Base-by-base conservation (phyloP, 176 grass and related monocot genomes). In the Phyllostachys edulis region DNA sequence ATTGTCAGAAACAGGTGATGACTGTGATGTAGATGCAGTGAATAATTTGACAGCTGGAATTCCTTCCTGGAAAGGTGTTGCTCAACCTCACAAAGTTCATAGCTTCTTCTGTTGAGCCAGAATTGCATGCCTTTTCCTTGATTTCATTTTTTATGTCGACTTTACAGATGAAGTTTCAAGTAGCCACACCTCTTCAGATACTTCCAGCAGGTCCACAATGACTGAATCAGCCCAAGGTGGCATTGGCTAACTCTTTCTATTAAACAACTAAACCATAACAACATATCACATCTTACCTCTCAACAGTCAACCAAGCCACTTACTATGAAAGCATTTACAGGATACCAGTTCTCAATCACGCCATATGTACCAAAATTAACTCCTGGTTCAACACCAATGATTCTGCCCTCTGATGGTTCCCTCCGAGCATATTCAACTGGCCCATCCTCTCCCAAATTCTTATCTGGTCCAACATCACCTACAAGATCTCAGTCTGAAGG, bases 401-500 rank as follows among this genome's bases (percentile, higher is more conserved):
- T 90, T 84, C 89, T 79, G 34, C 90, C 86, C 37, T 90, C 90
- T 77, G 15, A 84, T 81, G 94, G 83, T 83, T 88, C 87, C 40
- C 81, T 77, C 14, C 57, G 34, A 87, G 84, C 84, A 49, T 91
- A 88, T 88, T 91, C 92, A 81, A 91, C 84, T 81, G 76, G 76
- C 7, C 80, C 86, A 68, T 68, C 96, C 69, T 90, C 92, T 54
- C 89, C 92, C n/a, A 96, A 83, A 83, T 84, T 91, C 40, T 82
- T 89, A 23, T 93, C 93, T 87, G 93, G 89, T 77, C 76, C 87
- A 63, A 84, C 83, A 24, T 96, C 96, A 77, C 93, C 96, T 67
- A 75, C 85, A 64, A 94, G 71, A 80, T 89, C 91, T 75, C 67
- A 39, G 71, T 80, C 89, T 18, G 87, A 90, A 68, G 66, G 59